Evolutionary conservation across 78 protist species (phyloP).

Genomic region (Bigelowiella natans): DNA sequence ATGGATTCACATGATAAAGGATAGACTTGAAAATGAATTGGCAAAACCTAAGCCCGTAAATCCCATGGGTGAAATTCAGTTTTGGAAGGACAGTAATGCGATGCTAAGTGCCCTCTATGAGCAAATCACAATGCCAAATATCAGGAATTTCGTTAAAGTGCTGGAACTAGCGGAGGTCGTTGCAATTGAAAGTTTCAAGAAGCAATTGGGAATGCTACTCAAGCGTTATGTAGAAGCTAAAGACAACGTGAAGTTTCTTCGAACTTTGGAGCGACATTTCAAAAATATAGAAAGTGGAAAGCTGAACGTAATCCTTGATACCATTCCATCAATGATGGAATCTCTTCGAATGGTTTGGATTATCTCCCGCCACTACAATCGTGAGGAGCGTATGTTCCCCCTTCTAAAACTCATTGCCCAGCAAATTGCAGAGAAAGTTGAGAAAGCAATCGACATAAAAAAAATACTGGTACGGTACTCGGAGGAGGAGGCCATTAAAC

Average conservation of each 20-base stretch:
- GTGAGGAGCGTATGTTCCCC: slow-evolving; percentile 62
- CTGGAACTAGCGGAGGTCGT: background rate
- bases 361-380: slow-evolving; percentile 65
- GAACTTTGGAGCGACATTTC: slow-evolving; percentile 83
- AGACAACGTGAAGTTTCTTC: slow-evolving; percentile 78
- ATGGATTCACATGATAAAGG: slow-evolving; percentile 23
- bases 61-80: slow-evolving; percentile 66
- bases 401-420: slow-evolving; percentile 55
- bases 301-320: slow-evolving; percentile 36
- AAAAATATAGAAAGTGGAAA: slow-evolving; percentile 38
- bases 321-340: slow-evolving; percentile 60
- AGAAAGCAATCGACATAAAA: background rate
- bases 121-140: slow-evolving; percentile 50
- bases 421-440: slow-evolving; percentile 14
- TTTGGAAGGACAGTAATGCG: slow-evolving; percentile 50
- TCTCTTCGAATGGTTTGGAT: slow-evolving; percentile 85
- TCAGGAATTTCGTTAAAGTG: slow-evolving; percentile 36
- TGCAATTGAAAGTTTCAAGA: slow-evolving; percentile 5
- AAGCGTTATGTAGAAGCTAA: slow-evolving; percentile 60
- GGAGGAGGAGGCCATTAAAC: background rate
- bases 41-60: slow-evolving; percentile 9
- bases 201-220: slow-evolving; percentile 7
- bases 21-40: slow-evolving; percentile 7
- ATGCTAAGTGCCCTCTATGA: slow-evolving; percentile 48
- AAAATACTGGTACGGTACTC: background rate